Evolutionary conservation across 2,329 filamentous ascomycete genomes (phyloP).

Genomic region (Scedosporium minutisporum): DNA sequence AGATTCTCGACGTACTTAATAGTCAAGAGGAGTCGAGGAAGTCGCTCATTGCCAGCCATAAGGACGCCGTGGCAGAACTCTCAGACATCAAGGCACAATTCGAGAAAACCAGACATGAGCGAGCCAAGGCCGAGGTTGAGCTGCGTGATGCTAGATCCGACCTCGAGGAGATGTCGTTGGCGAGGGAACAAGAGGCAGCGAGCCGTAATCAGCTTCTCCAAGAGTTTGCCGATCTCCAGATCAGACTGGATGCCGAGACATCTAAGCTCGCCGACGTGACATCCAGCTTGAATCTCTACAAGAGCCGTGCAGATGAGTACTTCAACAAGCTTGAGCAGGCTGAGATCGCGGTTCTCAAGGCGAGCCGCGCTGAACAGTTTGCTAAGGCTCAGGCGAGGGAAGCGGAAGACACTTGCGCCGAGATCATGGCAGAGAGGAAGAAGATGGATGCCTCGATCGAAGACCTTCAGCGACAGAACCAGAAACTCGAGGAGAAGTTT

Average conservation of each 20-base stretch:
- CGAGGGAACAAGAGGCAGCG: constrained; percentile 78
- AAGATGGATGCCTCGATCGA: constrained; percentile 82
- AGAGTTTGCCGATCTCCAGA: constrained; percentile 89
- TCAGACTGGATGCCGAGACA: constrained; percentile 79
- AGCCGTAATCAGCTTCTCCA: constrained; percentile 81
- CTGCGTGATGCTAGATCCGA: constrained; percentile 77
- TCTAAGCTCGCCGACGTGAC: constrained; percentile 77
- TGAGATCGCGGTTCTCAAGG: constrained; percentile 90
- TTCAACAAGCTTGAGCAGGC: constrained; percentile 96
- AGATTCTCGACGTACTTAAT: constrained; percentile 84
- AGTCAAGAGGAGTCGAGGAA: constrained; percentile 85
- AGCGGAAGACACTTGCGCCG: constrained; percentile 81
- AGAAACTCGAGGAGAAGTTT: constrained; percentile 80
- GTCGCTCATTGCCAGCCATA: constrained; percentile 73
- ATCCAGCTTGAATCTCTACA: constrained; percentile 80
- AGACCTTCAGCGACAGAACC: constrained; percentile 80
- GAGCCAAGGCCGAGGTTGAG: constrained; percentile 72
- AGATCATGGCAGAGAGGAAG: constrained; percentile 84
- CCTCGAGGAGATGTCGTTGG: constrained; percentile 66
- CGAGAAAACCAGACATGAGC: constrained; percentile 76
- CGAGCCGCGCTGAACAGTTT: constrained; percentile 84
- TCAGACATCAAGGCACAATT: constrained; percentile 79
- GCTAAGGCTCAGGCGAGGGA: constrained; percentile 83
- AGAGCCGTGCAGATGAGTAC: constrained; percentile 86
- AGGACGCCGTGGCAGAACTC: constrained; percentile 74